A percentile compares a stretch with the other conserved stretches of the same genome.
Conservation (phyloP, 768 basidiomycete species). For the Phaffia australis region DNA sequence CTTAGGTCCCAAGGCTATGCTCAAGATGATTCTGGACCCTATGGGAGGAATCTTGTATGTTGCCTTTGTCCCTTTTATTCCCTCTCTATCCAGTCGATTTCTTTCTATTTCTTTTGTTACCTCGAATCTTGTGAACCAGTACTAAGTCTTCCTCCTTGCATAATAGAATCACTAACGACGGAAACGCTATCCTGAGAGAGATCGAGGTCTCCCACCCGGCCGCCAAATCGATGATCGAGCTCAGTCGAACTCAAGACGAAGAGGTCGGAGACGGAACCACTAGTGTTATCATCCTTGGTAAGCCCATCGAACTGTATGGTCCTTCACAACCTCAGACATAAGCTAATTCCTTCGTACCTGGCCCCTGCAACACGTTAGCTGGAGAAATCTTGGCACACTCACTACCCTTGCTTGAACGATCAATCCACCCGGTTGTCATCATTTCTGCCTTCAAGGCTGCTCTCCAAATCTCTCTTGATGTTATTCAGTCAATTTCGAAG, state of each 20-base stretch:
- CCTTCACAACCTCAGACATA: not conserved
- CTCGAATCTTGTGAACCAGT: not conserved
- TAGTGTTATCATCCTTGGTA: conserved; percentile 93
- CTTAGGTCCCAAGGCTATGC: conserved; percentile 93
- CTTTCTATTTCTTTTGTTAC: not conserved
- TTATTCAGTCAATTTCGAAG: conserved; percentile 74
- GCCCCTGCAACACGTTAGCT: conserved; percentile 43
- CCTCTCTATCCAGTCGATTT: not conserved
- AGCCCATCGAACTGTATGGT: conserved; percentile 26
- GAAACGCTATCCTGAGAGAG: conserved; percentile 96
- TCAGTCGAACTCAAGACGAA: conserved; percentile 94
- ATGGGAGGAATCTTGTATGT: conserved; percentile 95
- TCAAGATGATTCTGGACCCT: conserved; percentile 98
- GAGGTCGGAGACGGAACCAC: conserved; percentile 99
- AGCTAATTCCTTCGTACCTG: not conserved
- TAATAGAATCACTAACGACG: conserved; percentile 83
- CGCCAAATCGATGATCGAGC: conserved; percentile 99
- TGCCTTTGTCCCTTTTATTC: not conserved
- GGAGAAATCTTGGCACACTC: conserved; percentile 97
- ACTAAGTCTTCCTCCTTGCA: conserved; percentile 3
- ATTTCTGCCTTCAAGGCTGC: conserved; percentile 97
- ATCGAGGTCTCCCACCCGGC: conserved; percentile 99
- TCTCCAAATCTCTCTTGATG: conserved; percentile 77
- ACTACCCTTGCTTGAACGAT: conserved; percentile 80
- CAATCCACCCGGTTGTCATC: conserved; percentile 98